phyloP scores from a whole-genome alignment of 1,139 yeast species.

The Suhomyces maxii region DNA sequence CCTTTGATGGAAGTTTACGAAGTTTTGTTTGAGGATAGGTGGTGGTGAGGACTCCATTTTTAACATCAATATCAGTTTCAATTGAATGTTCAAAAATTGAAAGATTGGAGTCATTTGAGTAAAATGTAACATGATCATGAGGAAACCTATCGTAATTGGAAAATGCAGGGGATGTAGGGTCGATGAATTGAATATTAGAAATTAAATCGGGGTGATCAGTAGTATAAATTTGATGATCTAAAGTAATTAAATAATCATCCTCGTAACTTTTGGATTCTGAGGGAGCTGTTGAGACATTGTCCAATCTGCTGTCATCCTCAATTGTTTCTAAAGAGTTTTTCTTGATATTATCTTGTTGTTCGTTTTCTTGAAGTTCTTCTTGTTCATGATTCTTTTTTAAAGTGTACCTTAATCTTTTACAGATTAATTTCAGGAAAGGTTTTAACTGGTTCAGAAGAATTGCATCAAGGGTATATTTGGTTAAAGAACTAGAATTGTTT shows the following conservation, averaged over 20 bases:
- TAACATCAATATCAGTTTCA: constrained; percentile 30
- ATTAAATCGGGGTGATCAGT: constrained; percentile 26
- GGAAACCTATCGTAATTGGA: constrained; percentile 35
- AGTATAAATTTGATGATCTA: constrained; percentile 39
- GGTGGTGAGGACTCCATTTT: constrained; percentile 24
- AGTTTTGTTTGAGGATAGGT: constrained; percentile 24
- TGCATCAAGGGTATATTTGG: constrained; percentile 26
- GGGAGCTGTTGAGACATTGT: background rate
- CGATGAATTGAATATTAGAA: constrained; percentile 13
- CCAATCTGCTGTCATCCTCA: background rate
- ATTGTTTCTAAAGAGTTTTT: constrained; percentile 8
- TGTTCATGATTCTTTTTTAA: constrained; percentile 25
- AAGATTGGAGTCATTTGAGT: constrained; percentile 42
- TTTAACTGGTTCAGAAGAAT: constrained; percentile 47
- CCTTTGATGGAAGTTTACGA: constrained; percentile 34
- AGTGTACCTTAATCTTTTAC: constrained; percentile 52
- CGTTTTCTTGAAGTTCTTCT: constrained; percentile 8
- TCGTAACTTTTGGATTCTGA: constrained; percentile 18
- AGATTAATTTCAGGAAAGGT: constrained; percentile 47
- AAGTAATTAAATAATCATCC: constrained; percentile 37
- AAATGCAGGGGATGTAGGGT: constrained; percentile 4
- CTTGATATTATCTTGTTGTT: constrained; percentile 5
- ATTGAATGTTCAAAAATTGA: constrained; percentile 35
- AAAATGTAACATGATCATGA: constrained; percentile 33
- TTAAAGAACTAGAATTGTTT: constrained; percentile 22